phyloP scores from a whole-genome alignment of 73 alveolate species.

The Tetrahymena malaccensis region DNA sequence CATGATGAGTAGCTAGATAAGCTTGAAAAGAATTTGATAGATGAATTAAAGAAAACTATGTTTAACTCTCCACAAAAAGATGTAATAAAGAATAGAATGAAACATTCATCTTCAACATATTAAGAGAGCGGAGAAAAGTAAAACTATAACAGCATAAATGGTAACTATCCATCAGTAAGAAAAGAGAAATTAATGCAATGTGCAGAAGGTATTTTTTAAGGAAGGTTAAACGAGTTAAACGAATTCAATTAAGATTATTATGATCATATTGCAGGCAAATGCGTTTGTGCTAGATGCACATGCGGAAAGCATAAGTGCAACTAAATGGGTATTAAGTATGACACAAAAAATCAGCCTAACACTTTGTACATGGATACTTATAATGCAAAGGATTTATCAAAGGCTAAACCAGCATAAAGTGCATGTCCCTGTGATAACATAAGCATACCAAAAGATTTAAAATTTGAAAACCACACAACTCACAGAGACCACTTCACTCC shows the following conservation, averaged over 20 bases:
- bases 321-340: neutral
- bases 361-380: neutral
- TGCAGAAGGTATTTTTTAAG: neutral
- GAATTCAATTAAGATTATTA: neutral
- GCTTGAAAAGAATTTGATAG: neutral
- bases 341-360: neutral
- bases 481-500: neutral
- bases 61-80: neutral
- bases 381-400: neutral
- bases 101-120: neutral
- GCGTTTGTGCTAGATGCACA: neutral
- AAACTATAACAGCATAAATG: neutral
- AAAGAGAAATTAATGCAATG: neutral
- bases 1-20: neutral
- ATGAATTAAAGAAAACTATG: neutral
- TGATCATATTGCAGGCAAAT: neutral
- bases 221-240: neutral
- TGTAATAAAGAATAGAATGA: neutral
- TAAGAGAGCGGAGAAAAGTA: neutral
- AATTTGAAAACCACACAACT: neutral
- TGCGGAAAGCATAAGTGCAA: neutral
- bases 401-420: neutral
- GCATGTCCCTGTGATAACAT: neutral
- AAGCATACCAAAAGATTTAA: neutral
- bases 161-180: neutral